A percentile compares a stretch with the other conserved stretches of the same genome.
phyloP scores from a whole-genome alignment of 2,329 filamentous ascomycete genomes.

The Fusarium lyarnte region DNA sequence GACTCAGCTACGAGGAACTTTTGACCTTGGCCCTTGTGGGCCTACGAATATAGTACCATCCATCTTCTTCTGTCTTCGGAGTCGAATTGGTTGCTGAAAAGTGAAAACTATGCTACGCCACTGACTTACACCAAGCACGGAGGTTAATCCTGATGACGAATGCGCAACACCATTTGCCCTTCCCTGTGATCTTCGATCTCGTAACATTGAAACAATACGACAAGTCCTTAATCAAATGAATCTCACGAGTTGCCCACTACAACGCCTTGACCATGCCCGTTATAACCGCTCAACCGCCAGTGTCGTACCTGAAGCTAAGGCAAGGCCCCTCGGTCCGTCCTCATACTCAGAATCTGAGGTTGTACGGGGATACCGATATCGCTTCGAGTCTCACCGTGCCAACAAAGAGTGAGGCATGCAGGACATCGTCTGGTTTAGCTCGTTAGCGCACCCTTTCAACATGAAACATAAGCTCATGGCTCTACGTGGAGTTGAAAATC shows the following conservation, averaged over 20 bases:
- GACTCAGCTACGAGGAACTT: slow-evolving; percentile 8
- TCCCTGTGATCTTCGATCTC: slow-evolving; percentile 21
- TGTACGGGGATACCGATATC: slow-evolving; percentile 1
- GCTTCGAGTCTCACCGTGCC: slow-evolving; percentile 4
- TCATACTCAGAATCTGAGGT: background rate
- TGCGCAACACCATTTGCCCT: background rate
- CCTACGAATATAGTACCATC: background rate
- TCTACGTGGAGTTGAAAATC: slow-evolving; percentile 9
- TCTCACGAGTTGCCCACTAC: background rate
- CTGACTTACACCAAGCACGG: slow-evolving; percentile 7
- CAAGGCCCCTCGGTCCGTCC: background rate
- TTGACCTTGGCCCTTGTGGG: background rate
- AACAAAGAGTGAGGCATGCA: slow-evolving; percentile 23
- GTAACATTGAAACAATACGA: slow-evolving; percentile 9
- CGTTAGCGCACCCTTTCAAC: slow-evolving; percentile 8
- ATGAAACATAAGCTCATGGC: slow-evolving; percentile 25
- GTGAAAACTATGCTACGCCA: slow-evolving; percentile 8
- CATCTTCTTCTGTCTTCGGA: slow-evolving; percentile 1
- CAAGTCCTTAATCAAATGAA: slow-evolving; percentile 5
- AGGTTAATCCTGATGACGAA: slow-evolving; percentile 12
- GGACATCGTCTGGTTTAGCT: slow-evolving; percentile 19
- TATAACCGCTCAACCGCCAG: slow-evolving; percentile 16
- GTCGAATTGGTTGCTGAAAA: background rate
- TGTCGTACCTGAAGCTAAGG: slow-evolving; percentile 2
- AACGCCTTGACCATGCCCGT: slow-evolving; percentile 15